These are phyloP conservation scores for Yueomyces sp. DNA, from an alignment of 805 yeast species.

Conservation along the genomic window DNA sequence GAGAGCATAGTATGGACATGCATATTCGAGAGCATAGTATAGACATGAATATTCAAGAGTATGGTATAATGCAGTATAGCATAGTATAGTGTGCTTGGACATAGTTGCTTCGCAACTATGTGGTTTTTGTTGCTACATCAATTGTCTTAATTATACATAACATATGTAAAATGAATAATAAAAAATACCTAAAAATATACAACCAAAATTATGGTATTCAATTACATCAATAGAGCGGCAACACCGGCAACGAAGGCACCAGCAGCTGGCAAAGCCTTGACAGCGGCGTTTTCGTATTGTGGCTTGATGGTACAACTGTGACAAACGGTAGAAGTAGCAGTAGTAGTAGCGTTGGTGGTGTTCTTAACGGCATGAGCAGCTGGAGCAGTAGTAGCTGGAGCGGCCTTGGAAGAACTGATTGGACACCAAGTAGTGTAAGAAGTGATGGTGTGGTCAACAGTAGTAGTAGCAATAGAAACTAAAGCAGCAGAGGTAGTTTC, in stretches of 20 bases:
- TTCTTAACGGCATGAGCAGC: constrained; percentile 17
- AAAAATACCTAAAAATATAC: no score
- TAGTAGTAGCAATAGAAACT: constrained; percentile 19
- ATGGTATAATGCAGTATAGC: no score
- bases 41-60: no score
- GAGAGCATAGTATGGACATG: no score
- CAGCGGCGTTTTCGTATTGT: constrained; percentile 30
- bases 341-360: constrained; percentile 16
- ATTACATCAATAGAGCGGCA: constrained; percentile 35
- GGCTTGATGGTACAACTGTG: constrained; percentile 1
- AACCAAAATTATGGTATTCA: no score
- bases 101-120: no score
- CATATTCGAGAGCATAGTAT: no score
- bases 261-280: constrained; percentile 33
- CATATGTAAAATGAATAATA: no score
- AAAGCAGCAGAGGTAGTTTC: constrained; percentile 25
- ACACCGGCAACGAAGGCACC: constrained; percentile 38
- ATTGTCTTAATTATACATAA: no score
- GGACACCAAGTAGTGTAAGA: constrained; percentile 28
- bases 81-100: no score
- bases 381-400: constrained; percentile 6
- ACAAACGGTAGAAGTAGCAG: constrained; percentile 9
- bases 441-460: constrained; percentile 14
- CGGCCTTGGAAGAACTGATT: constrained; percentile 1
- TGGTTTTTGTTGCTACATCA: no score